Conservation (phyloP, 768 basidiomycete genomes). For the Lepiota venenata region DNA sequence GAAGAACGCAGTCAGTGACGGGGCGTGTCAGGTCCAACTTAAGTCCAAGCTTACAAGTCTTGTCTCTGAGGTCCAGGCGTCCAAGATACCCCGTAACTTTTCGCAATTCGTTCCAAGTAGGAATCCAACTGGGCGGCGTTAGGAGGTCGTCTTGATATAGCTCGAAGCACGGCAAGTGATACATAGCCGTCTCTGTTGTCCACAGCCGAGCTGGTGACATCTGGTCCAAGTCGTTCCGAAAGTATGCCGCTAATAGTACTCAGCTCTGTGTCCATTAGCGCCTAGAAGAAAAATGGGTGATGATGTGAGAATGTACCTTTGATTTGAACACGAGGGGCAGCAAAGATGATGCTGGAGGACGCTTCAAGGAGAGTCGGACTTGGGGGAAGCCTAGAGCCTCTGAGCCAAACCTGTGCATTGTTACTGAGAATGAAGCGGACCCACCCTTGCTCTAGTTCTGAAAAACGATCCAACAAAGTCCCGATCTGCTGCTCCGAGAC, state of each 20-base stretch:
- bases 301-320: slow-evolving; percentile 45
- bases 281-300: neutral
- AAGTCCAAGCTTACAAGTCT: slow-evolving; percentile 47
- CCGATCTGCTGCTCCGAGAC: slow-evolving; percentile 65
- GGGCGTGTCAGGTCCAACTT: neutral
- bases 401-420: slow-evolving; percentile 1
- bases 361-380: slow-evolving; percentile 62
- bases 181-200: slow-evolving; percentile 52
- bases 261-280: slow-evolving; percentile 47
- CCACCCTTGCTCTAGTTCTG: slow-evolving; percentile 51
- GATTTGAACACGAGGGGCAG: slow-evolving; percentile 50
- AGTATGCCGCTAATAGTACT: slow-evolving; percentile 50
- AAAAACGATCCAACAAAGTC: slow-evolving; percentile 53
- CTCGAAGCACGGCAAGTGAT: slow-evolving; percentile 50
- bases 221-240: slow-evolving; percentile 50
- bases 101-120: slow-evolving; percentile 52
- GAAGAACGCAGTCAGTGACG: slow-evolving; percentile 8
- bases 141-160: slow-evolving; percentile 49
- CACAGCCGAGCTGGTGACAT: slow-evolving; percentile 52
- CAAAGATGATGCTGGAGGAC: slow-evolving; percentile 63
- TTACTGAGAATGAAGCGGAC: slow-evolving; percentile 16
- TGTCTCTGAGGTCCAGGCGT: slow-evolving; percentile 55
- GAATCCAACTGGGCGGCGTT: slow-evolving; percentile 54
- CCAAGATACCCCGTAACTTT: slow-evolving; percentile 56
- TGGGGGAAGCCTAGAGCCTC: slow-evolving; percentile 30